phyloP scores from a whole-genome alignment of 2,329 filamentous ascomycete genomes.

The Ophiocordyceps camponoti-saundersi region DNA sequence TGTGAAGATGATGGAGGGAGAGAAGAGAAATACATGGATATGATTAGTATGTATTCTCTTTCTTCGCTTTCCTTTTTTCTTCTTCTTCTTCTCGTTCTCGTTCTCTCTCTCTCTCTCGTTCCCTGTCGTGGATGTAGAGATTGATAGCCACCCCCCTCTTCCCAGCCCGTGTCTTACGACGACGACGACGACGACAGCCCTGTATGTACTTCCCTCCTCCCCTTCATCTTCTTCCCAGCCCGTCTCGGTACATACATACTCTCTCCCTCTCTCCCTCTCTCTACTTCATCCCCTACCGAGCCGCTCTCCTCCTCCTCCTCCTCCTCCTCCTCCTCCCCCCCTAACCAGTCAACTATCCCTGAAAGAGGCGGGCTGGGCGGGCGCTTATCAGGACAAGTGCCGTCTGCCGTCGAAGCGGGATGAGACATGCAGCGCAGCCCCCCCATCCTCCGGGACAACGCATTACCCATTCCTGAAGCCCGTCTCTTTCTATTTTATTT shows the following conservation, averaged over 20 bases:
- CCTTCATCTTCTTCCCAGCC: neutral
- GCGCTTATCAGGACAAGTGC: no score
- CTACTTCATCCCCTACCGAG: no score
- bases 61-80: neutral
- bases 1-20: neutral
- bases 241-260: no score
- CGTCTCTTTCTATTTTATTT: neutral
- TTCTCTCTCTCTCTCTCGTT: neutral
- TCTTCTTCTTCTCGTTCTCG: neutral
- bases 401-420: neutral
- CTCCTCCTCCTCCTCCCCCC: no score
- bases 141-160: no score
- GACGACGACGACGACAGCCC: neutral
- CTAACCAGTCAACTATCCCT: no score
- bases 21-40: no score
- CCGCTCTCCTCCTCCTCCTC: no score
- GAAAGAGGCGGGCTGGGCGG: no score
- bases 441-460: neutral
- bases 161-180: neutral
- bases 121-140: no score
- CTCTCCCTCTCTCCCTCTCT: no score
- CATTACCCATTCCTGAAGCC: neutral
- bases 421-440: neutral
- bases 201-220: neutral
- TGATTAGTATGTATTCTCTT: neutral